These are phyloP conservation scores for Zygosaccharomyces siamensis DNA, from an alignment of 805 yeast species.

Conservation along the genomic window DNA sequence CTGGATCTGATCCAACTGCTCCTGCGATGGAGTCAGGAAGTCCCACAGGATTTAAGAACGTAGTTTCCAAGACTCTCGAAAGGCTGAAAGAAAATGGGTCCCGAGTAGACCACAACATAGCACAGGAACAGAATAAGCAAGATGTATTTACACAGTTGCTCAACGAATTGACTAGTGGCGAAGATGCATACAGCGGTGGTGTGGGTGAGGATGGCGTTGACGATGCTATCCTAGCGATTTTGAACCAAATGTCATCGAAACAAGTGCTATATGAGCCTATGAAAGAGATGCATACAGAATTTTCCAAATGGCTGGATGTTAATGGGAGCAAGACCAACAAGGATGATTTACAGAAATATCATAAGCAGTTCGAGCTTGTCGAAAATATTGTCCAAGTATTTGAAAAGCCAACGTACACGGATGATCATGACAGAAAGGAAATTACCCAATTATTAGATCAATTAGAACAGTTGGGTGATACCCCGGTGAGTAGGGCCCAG, in stretches of 20 bases:
- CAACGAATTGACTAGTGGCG: constrained; percentile 50
- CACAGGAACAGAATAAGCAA: constrained; percentile 44
- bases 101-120: constrained; percentile 54
- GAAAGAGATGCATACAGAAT: constrained; percentile 69
- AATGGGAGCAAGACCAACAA: constrained; percentile 42
- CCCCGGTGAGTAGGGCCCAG: constrained; percentile 27
- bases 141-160: constrained; percentile 60
- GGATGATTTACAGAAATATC: constrained; percentile 45
- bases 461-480: constrained; percentile 32
- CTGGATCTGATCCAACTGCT: background rate
- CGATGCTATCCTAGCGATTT: constrained; percentile 64
- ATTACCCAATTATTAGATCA: constrained; percentile 28
- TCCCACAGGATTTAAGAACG: constrained; percentile 54
- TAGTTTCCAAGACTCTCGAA: constrained; percentile 74
- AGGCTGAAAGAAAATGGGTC: constrained; percentile 75
- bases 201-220: constrained; percentile 42
- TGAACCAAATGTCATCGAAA: constrained; percentile 78
- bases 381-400: constrained; percentile 57
- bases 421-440: constrained; percentile 22
- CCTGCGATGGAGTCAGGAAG: constrained; percentile 36
- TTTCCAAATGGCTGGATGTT: constrained; percentile 62
- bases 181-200: constrained; percentile 35
- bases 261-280: constrained; percentile 85
- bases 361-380: constrained; percentile 58
- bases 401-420: constrained; percentile 54